Evolutionary conservation across 805 yeast species (phyloP).

Genomic region (Starmerella lactis-condensi): DNA sequence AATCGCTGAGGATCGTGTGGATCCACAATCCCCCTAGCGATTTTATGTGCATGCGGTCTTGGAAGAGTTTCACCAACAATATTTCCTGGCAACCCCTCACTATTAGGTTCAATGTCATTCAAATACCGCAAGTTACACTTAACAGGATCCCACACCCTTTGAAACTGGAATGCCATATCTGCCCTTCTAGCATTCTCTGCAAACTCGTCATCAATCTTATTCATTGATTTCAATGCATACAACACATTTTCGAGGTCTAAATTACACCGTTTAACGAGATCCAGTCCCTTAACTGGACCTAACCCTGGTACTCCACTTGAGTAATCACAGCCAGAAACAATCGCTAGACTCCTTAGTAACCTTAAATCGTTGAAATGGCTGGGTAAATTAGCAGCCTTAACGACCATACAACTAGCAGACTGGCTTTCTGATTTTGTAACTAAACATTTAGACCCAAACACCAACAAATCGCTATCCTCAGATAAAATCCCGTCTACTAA

Average conservation of each 20-base stretch:
- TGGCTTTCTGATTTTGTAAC: slow-evolving; percentile 63
- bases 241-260: slow-evolving; percentile 37
- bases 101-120: slow-evolving; percentile 18
- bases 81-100: slow-evolving; percentile 1
- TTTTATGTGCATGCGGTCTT: slow-evolving; percentile 9
- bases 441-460: slow-evolving; percentile 64
- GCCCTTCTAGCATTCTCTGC: slow-evolving; percentile 47
- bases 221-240: slow-evolving; percentile 39
- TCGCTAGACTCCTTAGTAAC: slow-evolving; percentile 49
- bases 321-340: slow-evolving; percentile 92
- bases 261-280: slow-evolving; percentile 33
- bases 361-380: slow-evolving; percentile 23
- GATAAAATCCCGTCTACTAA: slow-evolving; percentile 70
- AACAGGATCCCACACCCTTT: slow-evolving; percentile 65
- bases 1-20: slow-evolving; percentile 4
- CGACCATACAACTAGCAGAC: slow-evolving; percentile 47
- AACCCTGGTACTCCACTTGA: slow-evolving; percentile 68
- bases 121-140: slow-evolving; percentile 20
- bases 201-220: slow-evolving; percentile 42
- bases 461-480: slow-evolving; percentile 82
- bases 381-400: slow-evolving; percentile 31
- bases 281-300: slow-evolving; percentile 63
- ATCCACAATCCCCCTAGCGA: slow-evolving; percentile 10
- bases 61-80: slow-evolving; percentile 6
- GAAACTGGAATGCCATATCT: slow-evolving; percentile 60